Evolutionary conservation across 106 monocot genomes (phyloP), one percentile per base, ranked within the genome.

Genomic region (Allium sativum): DNA sequence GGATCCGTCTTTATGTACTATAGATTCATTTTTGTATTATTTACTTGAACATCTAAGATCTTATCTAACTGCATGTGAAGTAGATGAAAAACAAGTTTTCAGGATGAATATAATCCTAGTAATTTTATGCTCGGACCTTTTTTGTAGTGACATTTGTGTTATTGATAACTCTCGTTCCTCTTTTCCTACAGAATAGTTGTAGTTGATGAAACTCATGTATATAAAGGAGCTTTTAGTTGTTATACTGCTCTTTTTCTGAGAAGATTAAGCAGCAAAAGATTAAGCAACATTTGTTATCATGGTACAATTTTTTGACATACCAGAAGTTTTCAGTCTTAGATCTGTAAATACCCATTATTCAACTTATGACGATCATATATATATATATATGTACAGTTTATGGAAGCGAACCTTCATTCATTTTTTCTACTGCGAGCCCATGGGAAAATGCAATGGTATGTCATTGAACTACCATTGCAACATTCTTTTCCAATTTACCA

Each of bases 211-310:
- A 73, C 90, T 63, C 96, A 96, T 78, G 68, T 59, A 58, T 96
- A 91, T 45, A 90, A 82, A 74, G 96, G 96, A 59, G 96, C 87
- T 73, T 96, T 96, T 78, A 90, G 96, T 47, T 87, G 90, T 60
- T 90, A 96, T 54, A 82, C 82, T 69, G 79, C 96, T 52, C 72
- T 91, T 70, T 77, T 96, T 21, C 53, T 91, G 55, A 68, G 96
- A 74, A 84, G 96, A 61, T 44, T 96, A 68, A 66, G 68, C 9
- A 72, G 96, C 17, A n/a, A n/a, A n/a, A n/a, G n/a, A n/a, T n/a
- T n/a, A n/a, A n/a, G n/a, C n/a, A n/a, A n/a, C n/a, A 82, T 96
- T 43, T 90, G 90, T 71, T 90, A 74, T 71, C 90, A 74, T 82
- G 86, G 93, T 89, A 75, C 20, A 57, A 12, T 48, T 31, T 5